Evolutionary conservation across 1,139 yeast genomes (phyloP).

Genomic region (Taiozyma sp.): DNA sequence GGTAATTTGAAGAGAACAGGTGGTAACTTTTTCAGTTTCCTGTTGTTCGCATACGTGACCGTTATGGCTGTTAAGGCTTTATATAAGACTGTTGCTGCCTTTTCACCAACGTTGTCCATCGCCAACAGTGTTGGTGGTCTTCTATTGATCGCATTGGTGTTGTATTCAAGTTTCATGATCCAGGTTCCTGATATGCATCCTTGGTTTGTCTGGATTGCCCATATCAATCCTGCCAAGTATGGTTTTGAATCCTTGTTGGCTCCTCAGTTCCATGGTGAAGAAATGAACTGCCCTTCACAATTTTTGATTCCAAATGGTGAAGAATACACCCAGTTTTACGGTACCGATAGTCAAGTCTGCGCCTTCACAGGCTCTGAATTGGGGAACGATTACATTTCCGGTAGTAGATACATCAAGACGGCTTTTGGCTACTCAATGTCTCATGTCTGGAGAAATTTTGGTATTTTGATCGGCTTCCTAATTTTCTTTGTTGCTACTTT

Average conservation of each 20-base stretch:
- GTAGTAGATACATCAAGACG: conserved; percentile 52
- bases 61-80: conserved; percentile 22
- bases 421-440: conserved; percentile 49
- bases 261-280: conserved; percentile 39
- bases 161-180: conserved; percentile 73
- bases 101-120: conserved; percentile 53
- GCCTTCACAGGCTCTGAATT: conserved; percentile 39
- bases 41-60: conserved; percentile 42
- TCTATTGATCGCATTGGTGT: conserved; percentile 51
- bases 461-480: conserved; percentile 44
- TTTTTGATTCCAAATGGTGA: conserved; percentile 49
- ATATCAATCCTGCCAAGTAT: conserved; percentile 66
- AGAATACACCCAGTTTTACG: conserved; percentile 37
- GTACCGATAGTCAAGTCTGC: conserved; percentile 51
- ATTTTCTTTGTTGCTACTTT: conserved; percentile 29
- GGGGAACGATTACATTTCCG: conserved; percentile 51
- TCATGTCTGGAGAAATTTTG: conserved; percentile 84
- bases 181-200: conserved; percentile 66
- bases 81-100: conserved; percentile 42
- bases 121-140: conserved; percentile 75
- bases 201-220: conserved; percentile 81
- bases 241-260: conserved; percentile 65
- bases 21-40: conserved; percentile 67
- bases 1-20: conserved; percentile 59
- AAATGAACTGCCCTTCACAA: conserved; percentile 38